Evolutionary conservation across 2,329 filamentous ascomycete species (phyloP), one percentile per base, ranked within the genome.

Genomic region (Pseudogymnoascus sp.): DNA sequence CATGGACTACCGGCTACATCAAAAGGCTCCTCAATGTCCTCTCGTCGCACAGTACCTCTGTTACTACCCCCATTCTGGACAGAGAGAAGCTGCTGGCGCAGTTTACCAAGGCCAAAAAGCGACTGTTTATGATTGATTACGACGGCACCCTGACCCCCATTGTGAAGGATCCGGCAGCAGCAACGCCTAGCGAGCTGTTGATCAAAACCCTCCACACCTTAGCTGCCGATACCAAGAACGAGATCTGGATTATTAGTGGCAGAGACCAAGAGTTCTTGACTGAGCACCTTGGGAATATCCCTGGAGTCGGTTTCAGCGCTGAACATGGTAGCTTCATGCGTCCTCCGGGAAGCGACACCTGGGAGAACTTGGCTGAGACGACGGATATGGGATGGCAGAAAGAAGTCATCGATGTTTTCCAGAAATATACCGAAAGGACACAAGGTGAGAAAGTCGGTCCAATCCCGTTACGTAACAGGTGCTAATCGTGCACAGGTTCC

Each of bases 121-220:
- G 95, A 9, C 81, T 99, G 2, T 96, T 97, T 79, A 93, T 99
- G 90, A 97, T 97, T 73, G 95, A 99, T 77, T 99, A 99, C 71
- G 95, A 99, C 73, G 95, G 95, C 58, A 99, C 95, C 0, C 83
- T 99, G 62, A 97, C 95, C 3, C 91, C 93, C 0, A 97, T 99
- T 69, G 95, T 97, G 62, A 88, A 89, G 69, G 92, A 97, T 71
- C 95, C 95, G 1, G 88, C 89, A 67, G 88, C 91, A 4, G 95
- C 95, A 2, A 87, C 97, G 40, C 95, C 95, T 0, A 93, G 93
- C 0, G 88, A 92, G 69, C 86, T 88, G 21, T 85, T 97, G 21
- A 87, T 96, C 59, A 84, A 87, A 31, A 93, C 89, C 0, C 81
- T 99, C 64, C 91, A 89, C 73, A 83, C 84, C 9, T 81, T 99